Evolutionary conservation across 2,329 filamentous ascomycete genomes (phyloP), one percentile per base, ranked within the genome.

Genomic region (Dendryphion nanum): DNA sequence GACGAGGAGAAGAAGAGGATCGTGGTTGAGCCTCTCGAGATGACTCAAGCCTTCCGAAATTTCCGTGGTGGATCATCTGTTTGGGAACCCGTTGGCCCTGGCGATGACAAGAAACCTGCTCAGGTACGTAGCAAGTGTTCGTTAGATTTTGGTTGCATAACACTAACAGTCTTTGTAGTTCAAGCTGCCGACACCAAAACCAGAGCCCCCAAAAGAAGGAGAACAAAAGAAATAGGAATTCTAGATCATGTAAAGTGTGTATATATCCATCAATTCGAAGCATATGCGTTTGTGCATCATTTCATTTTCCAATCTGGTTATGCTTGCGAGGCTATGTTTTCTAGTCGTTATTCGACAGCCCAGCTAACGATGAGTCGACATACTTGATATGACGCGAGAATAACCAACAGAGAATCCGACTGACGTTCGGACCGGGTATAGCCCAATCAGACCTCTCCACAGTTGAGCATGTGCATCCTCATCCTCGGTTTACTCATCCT

Each of bases 1-100:
- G 93, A 98, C 55, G 93, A 98, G 73, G 94, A 98, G 79, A 98
- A 96, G 86, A 98, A 98, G 82, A 82, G 93, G 47, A 96, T 98
- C 64, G 91, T 98, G 44, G 91, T 94, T 20, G 94, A 98, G 77
- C 93, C 94, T 28, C 77, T 98, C 34, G 93, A 98, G 75, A 79
- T 98, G 70, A 97, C 93, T 12, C 93, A 98, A 72, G 93, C 94
- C 6, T 98, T 94, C 82, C 83, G 93, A 57, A 97, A 98, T 75
- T 98, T 98, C 63, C 90, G 96, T 72, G 89, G 90, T 45, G 89
- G 89, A 50, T 78, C 46, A 33, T 60, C 67, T 33, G 66, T 74
- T 28, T 86, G 82, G 78, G 78, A 86, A 67, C 82, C 82, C 59
- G 81, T 86, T 56, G 82, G 83, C 44, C 68, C 75, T 44, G 91